Conservation (phyloP, 1,139 yeast genomes). For the Entelexis paramagnoliae region DNA sequence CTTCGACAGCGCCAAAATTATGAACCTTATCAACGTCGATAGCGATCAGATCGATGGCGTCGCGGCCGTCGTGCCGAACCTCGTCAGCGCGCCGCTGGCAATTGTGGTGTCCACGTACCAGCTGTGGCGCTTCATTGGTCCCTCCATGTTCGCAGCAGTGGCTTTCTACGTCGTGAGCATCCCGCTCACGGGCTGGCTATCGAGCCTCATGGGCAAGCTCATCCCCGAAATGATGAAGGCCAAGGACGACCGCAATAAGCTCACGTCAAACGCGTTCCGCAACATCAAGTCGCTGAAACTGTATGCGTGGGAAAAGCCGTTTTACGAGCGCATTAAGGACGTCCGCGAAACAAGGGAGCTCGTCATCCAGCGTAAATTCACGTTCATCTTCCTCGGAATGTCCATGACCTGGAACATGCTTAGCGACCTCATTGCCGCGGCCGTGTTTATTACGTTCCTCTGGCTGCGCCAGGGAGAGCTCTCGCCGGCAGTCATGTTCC, state of each 20-base stretch:
- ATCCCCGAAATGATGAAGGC: slow-evolving; percentile 56
- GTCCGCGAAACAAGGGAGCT: slow-evolving; percentile 84
- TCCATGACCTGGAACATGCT: slow-evolving; percentile 38
- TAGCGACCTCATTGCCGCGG: slow-evolving; percentile 56
- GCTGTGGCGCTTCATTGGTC: slow-evolving; percentile 49
- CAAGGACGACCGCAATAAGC: slow-evolving; percentile 49
- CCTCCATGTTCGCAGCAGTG: slow-evolving; percentile 49
- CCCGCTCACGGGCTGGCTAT: slow-evolving; percentile 50
- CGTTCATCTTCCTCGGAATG: slow-evolving; percentile 27
- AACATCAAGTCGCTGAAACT: slow-evolving; percentile 60
- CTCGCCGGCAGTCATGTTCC: slow-evolving; percentile 65
- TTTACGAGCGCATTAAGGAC: slow-evolving; percentile 37
- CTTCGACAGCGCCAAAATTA: slow-evolving; percentile 56
- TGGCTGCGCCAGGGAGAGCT: slow-evolving; percentile 38
- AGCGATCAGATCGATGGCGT: slow-evolving; percentile 53
- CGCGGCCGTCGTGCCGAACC: slow-evolving; percentile 18
- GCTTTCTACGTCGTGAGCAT: slow-evolving; percentile 41
- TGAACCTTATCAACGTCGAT: slow-evolving; percentile 69
- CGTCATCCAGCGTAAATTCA: slow-evolving; percentile 43
- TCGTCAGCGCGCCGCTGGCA: slow-evolving; percentile 23
- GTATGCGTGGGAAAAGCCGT: slow-evolving; percentile 66
- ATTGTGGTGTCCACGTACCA: slow-evolving; percentile 31
- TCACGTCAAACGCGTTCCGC: slow-evolving; percentile 52
- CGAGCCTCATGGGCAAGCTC: slow-evolving; percentile 40
- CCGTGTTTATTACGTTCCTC: slow-evolving; percentile 50